Evolutionary conservation across 2,329 filamentous ascomycete genomes (phyloP).

Genomic region (Camillea tinctor): DNA sequence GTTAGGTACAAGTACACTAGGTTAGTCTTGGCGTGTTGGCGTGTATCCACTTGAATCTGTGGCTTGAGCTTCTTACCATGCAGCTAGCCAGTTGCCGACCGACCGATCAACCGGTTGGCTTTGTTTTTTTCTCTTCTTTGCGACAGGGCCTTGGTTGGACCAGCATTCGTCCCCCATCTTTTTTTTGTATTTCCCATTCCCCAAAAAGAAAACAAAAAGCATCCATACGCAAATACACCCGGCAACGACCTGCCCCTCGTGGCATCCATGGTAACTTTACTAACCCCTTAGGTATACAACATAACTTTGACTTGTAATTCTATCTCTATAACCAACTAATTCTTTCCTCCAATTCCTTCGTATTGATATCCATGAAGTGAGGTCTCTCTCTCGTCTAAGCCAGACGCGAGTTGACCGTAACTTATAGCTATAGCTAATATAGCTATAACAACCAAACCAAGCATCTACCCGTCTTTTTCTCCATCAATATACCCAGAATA

Average conservation of each 20-base stretch:
- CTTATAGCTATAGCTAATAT: no score
- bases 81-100: no score
- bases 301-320: slow-evolving; percentile 3
- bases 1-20: no score
- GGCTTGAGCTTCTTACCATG: neutral
- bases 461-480: no score
- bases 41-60: neutral
- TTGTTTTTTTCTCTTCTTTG: neutral
- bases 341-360: no score
- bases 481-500: no score
- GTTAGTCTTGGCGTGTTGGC: no score
- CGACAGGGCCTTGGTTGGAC: neutral
- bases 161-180: slow-evolving; percentile 10
- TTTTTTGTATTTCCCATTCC: neutral
- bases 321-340: no score
- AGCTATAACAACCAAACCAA: neutral
- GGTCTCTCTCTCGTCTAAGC: neutral
- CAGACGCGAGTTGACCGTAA: neutral
- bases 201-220: slow-evolving; percentile 11
- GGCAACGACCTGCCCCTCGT: slow-evolving; percentile 15
- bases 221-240: neutral
- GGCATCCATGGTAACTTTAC: slow-evolving; percentile 11
- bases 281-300: slow-evolving; percentile 20
- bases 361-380: no score
- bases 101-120: neutral